A percentile compares a stretch with the other conserved stretches of the same genome.
Conservation (phyloP, 2,329 filamentous ascomycete species). For the Phialemoniopsis sp. region DNA sequence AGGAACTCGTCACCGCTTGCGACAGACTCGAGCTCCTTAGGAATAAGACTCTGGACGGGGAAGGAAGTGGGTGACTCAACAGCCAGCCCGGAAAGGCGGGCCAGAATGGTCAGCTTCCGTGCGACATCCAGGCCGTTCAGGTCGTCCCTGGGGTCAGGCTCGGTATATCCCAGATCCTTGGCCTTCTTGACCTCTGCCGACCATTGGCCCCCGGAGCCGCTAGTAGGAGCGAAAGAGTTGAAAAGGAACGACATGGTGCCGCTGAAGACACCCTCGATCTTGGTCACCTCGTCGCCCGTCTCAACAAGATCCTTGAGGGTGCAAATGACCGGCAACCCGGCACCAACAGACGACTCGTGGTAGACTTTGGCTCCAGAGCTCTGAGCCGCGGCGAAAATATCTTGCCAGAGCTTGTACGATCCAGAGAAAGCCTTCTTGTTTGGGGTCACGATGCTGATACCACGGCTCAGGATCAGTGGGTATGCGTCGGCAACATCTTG, state of each 20-base stretch:
- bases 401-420: conserved; percentile 75
- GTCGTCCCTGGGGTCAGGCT: conserved; percentile 83
- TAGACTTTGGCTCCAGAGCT: conserved; percentile 77
- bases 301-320: conserved; percentile 92
- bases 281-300: conserved; percentile 86
- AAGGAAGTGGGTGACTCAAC: conserved; percentile 84
- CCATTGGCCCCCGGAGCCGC: conserved; percentile 75
- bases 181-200: conserved; percentile 88
- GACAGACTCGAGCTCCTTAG: conserved; percentile 75
- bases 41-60: conserved; percentile 91
- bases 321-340: conserved; percentile 88
- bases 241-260: conserved; percentile 98
- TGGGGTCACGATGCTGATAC: conserved; percentile 88
- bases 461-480: conserved; percentile 72
- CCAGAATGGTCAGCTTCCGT: conserved; percentile 93
- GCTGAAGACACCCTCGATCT: conserved; percentile 95
- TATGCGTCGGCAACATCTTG: conserved; percentile 81
- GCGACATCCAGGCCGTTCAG: conserved; percentile 87
- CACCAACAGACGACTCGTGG: conserved; percentile 93
- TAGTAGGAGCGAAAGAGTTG: conserved; percentile 88
- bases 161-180: conserved; percentile 88
- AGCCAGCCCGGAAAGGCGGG: conserved; percentile 75
- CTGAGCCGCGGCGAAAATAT: conserved; percentile 74
- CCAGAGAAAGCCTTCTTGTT: conserved; percentile 98
- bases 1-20: conserved; percentile 83